phyloP scores from a whole-genome alignment of 306 rosid genomes.

The Cajanus cajan region DNA sequence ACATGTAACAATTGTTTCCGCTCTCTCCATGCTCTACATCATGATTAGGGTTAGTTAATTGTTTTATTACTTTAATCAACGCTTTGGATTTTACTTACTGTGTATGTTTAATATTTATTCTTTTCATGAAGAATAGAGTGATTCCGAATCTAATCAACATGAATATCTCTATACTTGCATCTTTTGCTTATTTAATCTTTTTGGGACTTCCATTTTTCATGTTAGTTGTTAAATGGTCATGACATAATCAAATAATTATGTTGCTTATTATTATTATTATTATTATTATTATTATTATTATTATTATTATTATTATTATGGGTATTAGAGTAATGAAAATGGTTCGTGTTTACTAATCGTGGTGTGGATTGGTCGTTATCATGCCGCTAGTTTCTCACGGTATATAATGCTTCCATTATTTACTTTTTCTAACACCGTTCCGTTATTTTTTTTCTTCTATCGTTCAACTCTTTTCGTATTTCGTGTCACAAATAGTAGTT shows the following conservation, averaged over 20 bases:
- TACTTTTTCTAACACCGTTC: background rate
- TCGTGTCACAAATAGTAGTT: background rate
- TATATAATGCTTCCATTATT: background rate
- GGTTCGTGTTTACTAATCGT: background rate
- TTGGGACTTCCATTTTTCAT: background rate
- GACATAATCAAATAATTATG: background rate
- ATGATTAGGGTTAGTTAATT: slow-evolving; percentile 29
- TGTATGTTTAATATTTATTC: background rate
- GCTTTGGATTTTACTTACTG: slow-evolving; percentile 15
- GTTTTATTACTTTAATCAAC: background rate
- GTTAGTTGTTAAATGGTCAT: background rate
- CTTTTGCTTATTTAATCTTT: background rate
- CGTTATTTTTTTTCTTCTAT: background rate
- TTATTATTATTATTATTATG: background rate
- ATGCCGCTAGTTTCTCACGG: background rate
- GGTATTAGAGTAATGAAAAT: background rate
- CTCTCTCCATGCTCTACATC: slow-evolving; percentile 4
- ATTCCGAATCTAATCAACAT: too few relatives aligned
- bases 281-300: background rate
- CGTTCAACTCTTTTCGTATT: too few relatives aligned
- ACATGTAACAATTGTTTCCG: slow-evolving; percentile 30
- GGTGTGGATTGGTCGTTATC: background rate
- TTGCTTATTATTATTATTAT: background rate
- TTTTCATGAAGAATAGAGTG: too few relatives aligned
- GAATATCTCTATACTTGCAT: too few relatives aligned